Percentiles rank a stretch among this genome's conserved stretches.
Evolutionary conservation across 1,139 yeast genomes (phyloP).

Genomic region (Yueomyces sp.): DNA sequence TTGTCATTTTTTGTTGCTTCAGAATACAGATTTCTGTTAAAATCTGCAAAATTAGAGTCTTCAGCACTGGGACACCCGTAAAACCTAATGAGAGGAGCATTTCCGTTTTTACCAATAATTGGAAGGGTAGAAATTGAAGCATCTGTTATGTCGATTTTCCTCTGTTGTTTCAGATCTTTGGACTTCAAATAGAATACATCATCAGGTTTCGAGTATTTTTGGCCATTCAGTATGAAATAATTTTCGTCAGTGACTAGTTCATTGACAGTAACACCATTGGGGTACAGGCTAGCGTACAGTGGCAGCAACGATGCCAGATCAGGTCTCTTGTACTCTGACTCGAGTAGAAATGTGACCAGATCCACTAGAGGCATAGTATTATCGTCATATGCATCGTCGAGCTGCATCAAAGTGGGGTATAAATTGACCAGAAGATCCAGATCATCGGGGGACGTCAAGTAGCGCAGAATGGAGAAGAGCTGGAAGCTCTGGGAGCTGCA

Average conservation of each 20-base stretch:
- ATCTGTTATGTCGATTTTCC: slow-evolving; percentile 6
- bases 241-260: slow-evolving; percentile 7
- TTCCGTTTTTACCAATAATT: slow-evolving; percentile 13
- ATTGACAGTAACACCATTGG: slow-evolving; percentile 9
- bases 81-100: slow-evolving; percentile 29
- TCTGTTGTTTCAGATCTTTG: slow-evolving; percentile 15
- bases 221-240: slow-evolving; percentile 16
- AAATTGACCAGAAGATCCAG: no score
- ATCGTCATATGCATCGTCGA: no score
- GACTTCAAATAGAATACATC: slow-evolving; percentile 22
- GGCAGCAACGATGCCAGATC: slow-evolving; percentile 7
- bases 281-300: slow-evolving; percentile 9
- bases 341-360: neutral
- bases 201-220: slow-evolving; percentile 14
- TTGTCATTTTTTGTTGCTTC: slow-evolving; percentile 50
- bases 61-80: slow-evolving; percentile 38
- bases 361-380: neutral
- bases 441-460: no score
- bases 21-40: slow-evolving; percentile 46
- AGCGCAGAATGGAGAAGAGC: no score
- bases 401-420: no score
- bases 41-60: slow-evolving; percentile 36
- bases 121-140: slow-evolving; percentile 7
- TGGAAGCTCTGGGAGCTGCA: no score
- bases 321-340: neutral